Evolutionary conservation across 257 asterid species (phyloP), one percentile per base, ranked within the genome.

Genomic region (Petunia axillaris): DNA sequence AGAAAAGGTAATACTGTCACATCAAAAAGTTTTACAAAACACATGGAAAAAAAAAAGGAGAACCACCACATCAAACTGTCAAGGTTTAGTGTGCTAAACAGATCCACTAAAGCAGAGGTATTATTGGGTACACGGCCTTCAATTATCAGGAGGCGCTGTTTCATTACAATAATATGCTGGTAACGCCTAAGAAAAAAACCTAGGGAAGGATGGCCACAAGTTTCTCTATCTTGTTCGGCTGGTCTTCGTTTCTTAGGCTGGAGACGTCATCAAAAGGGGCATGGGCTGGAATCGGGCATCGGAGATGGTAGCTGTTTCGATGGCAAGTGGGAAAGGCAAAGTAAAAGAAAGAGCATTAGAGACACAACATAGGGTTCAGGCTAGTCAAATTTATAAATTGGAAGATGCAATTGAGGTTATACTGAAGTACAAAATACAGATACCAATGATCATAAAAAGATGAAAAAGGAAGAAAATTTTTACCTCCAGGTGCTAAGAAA

Each of bases 181-280:
- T 76, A 75, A 58, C 75, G 64, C 58, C 84, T 62, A 81, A 79
- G 48, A 83, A 55, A n/a, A 39, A 77, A 41, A 75, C 46, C 57
- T 67, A 59, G 82, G 83, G 67, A 58, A 74, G 81, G 80, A 70
- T 41, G 81, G 81, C 60, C 81, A 63, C 46, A 50, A 66, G 43
- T 80, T 82, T 83, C 84, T 78, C 85, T 44, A 77, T 82, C 85
- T 78, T 58, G 81, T 80, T 82, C 87, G 37, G 85, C 83, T 60
- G 77, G 73, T 82, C 90, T 83, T 85, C 90, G 79, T 67, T 73
- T 80, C 86, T 81, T 79, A 76, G 79, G 82, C 85, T 80, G 85
- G 81, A 79, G 86, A 84, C 84, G 75, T 87, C 84, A 76, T 81
- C 91, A 59, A 76, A 74, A 46, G 67, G 83, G 85, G 83, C 64